Base-by-base conservation (phyloP, 2,329 filamentous ascomycete genomes). In the Hypoxylon sp. region DNA sequence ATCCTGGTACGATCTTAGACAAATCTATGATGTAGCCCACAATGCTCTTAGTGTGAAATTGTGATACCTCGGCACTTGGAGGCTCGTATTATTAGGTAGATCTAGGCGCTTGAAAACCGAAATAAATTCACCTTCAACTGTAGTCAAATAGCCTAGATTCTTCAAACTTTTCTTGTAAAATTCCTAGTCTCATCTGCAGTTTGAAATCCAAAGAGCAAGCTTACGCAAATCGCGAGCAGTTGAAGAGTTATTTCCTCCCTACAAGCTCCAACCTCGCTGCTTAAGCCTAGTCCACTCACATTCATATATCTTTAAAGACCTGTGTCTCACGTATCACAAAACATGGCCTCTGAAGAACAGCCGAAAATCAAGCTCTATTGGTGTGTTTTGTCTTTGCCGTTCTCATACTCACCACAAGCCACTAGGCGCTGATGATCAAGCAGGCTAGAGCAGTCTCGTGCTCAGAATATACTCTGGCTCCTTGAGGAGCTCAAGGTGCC, bases 391-490 rank as follows among this genome's bases (percentile, higher is more conserved):
- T 29, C 31, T 19, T 8, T 17, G 14, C 3, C 39, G 3, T 58
- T 29, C 14, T 63, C 19, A 35, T 59, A 5, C 5, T 46, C 31
- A 37, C 39, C 19, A 11, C 17, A 29, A 48, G 24, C 6, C 50
- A 44, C 66, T 26, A 58, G 52, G 29, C 59, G 53, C 50, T 74
- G 59, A 75, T 59, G 31, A n/a, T n/a, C 10, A 13, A 44, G 8
- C 72, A 97, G 94, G 94, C 91, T 97, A 67, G 88, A 95, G 74
- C 85, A 91, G 74, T 97, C 94, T 62, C 92, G 94, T 73, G 89
- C 92, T 11, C 93, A 97, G 80, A 90, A 93, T 69, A 91, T 95
- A 65, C 83, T 96, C 48, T 97, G 93, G 92, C 89, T 97, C 5
- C 87, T 97, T 47, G 92, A 96, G 78, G 93, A 95, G 80, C 89